Percentiles rank a stretch among this genome's conserved stretches.
Conservation (phyloP, 2,329 filamentous ascomycete genomes). For the Aspergillus sp. region DNA sequence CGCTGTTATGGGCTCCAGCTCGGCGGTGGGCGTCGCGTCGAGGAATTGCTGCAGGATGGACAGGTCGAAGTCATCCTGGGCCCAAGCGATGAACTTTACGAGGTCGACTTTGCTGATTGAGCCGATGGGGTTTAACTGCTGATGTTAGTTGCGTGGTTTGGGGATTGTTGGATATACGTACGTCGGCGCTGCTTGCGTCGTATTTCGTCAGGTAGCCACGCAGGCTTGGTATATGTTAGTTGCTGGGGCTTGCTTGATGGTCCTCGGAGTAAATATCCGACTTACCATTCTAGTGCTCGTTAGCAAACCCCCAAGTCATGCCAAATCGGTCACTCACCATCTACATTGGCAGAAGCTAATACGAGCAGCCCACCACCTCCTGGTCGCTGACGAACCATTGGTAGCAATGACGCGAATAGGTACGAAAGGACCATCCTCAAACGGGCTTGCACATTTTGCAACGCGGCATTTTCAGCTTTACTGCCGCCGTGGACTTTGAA, state of each 20-base stretch:
- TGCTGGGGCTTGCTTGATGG: too few species aligned
- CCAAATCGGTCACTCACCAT: constrained; percentile 18
- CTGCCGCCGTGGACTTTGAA: constrained; percentile 58
- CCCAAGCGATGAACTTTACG: constrained; percentile 62
- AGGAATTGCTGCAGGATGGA: constrained; percentile 60
- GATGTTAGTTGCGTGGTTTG: constrained; percentile 1
- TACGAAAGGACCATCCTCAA: constrained; percentile 59
- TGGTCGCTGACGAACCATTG: constrained; percentile 48
- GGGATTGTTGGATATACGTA: constrained; percentile 41
- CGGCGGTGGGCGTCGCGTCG: constrained; percentile 52
- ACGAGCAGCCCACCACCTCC: constrained; percentile 54
- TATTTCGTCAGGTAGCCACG: constrained; percentile 61
- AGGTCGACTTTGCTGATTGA: constrained; percentile 57
- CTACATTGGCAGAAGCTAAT: constrained; percentile 59
- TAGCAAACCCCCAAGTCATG: constrained; percentile 4
- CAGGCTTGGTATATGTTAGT: constrained; percentile 34
- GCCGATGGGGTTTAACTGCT: constrained; percentile 31
- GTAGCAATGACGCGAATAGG: constrained; percentile 54
- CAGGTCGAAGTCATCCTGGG: constrained; percentile 49
- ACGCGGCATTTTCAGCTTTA: constrained; percentile 51
- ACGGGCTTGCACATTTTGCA: constrained; percentile 61
- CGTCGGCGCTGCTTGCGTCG: constrained; percentile 48
- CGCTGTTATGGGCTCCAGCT: constrained; percentile 57
- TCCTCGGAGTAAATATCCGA: neutral
- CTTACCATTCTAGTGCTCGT: constrained; percentile 20